These are phyloP conservation scores for Ogataea salicorniae DNA, from an alignment of 805 yeast genomes.

Conservation along the genomic window DNA sequence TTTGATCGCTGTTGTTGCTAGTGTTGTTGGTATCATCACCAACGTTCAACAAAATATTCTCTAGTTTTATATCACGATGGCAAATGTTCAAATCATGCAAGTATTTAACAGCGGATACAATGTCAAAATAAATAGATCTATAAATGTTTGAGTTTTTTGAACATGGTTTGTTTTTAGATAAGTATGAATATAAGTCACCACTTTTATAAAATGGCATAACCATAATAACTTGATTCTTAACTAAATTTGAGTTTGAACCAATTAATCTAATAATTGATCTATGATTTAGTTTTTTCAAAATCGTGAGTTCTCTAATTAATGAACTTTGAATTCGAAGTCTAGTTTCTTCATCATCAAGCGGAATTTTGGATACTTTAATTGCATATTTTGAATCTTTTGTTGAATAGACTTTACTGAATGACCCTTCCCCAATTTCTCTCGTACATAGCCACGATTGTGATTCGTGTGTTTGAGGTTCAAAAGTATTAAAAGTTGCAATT, in stretches of 20 bases:
- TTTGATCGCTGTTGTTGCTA: conserved; percentile 6
- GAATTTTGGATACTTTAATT: conserved; percentile 55
- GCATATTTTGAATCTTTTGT: conserved; percentile 50
- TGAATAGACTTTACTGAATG: conserved; percentile 59
- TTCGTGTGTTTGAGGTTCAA: conserved; percentile 7
- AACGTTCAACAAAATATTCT: conserved; percentile 54
- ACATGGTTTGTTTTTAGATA: conserved; percentile 35
- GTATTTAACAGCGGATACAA: conserved; percentile 63
- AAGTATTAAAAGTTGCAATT: conserved; percentile 9
- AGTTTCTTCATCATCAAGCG: conserved; percentile 32
- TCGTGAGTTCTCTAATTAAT: conserved; percentile 66
- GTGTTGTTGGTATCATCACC: background rate
- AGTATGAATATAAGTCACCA: conserved; percentile 75
- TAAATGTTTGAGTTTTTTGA: conserved; percentile 39
- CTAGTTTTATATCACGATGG: conserved; percentile 90
- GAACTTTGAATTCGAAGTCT: conserved; percentile 55
- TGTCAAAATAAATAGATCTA: conserved; percentile 63
- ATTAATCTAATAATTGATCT: conserved; percentile 65
- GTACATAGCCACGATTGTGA: conserved; percentile 32
- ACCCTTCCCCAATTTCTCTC: conserved; percentile 56
- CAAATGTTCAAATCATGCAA: conserved; percentile 65
- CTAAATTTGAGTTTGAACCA: conserved; percentile 40
- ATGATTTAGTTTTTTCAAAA: conserved; percentile 52
- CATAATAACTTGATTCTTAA: conserved; percentile 33
- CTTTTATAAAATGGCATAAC: conserved; percentile 77